Conservation (phyloP, 805 yeast species). For the Middelhovenomyces tepae region DNA sequence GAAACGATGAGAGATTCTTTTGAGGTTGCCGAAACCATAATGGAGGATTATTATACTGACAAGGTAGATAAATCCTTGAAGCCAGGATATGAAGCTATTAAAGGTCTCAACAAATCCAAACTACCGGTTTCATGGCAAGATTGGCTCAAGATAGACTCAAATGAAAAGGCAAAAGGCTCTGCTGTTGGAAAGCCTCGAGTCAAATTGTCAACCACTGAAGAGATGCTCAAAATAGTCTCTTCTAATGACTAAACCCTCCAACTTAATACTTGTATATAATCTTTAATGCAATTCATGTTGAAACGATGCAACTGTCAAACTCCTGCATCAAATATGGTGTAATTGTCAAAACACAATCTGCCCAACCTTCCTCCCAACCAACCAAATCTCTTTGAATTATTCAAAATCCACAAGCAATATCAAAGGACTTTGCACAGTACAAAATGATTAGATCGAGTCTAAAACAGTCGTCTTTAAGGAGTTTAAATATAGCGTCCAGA, state of each 20-base stretch:
- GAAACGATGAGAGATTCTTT: slow-evolving; percentile 81
- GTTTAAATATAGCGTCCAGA: too few species aligned
- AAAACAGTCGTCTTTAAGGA: too few species aligned
- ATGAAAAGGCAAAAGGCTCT: slow-evolving; percentile 45
- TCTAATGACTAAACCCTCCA: slow-evolving; percentile 2
- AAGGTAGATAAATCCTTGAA: slow-evolving; percentile 16
- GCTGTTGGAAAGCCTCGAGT: slow-evolving; percentile 44
- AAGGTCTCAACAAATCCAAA: slow-evolving; percentile 17
- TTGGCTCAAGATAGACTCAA: slow-evolving; percentile 51
- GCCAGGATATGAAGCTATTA: slow-evolving; percentile 27
- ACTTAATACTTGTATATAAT: too few species aligned
- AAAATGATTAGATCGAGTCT: too few species aligned
- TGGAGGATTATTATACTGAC: slow-evolving; percentile 42
- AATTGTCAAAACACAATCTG: too few species aligned
- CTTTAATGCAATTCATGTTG: too few species aligned
- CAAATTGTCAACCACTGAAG: slow-evolving; percentile 41
- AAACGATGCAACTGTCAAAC: too few species aligned
- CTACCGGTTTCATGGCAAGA: slow-evolving; percentile 54
- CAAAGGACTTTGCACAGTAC: too few species aligned
- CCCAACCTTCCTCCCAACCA: too few species aligned
- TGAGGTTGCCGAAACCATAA: slow-evolving; percentile 57
- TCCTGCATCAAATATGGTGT: too few species aligned
- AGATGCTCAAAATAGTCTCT: slow-evolving; percentile 35
- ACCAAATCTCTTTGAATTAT: too few species aligned
- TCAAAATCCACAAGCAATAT: too few species aligned